Evolutionary conservation across 1,284 basidiomycete genomes (phyloP).

Genomic region (Ustilago hordei): DNA sequence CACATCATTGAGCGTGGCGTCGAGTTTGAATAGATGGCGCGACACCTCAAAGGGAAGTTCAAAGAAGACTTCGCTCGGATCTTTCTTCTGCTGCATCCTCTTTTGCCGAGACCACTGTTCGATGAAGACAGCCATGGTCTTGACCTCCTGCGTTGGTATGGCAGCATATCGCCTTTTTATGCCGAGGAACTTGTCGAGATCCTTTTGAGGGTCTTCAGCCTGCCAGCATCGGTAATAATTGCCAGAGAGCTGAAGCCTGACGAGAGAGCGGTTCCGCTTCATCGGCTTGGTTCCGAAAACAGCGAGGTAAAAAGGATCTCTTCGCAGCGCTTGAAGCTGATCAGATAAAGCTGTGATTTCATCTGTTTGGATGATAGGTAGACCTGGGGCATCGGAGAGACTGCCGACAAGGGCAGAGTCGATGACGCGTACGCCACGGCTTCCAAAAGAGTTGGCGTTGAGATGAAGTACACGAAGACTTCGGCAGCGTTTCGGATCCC

Average conservation of each 20-base stretch:
- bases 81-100: not conserved
- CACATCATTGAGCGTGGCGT: slow-evolving; percentile 24
- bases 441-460: slow-evolving; percentile 33
- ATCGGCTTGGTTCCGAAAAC: not conserved
- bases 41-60: slow-evolving; percentile 20
- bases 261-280: slow-evolving; percentile 7
- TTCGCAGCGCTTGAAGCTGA: not conserved
- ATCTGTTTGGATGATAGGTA: too few species aligned
- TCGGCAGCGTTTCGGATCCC: slow-evolving; percentile 29
- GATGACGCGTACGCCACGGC: slow-evolving; percentile 22
- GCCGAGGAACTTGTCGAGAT: slow-evolving; percentile 2
- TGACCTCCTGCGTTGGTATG: slow-evolving; percentile 8
- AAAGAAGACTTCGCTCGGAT: not conserved
- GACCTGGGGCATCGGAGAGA: too few species aligned
- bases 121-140: not conserved
- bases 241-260: slow-evolving; percentile 9
- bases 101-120: slow-evolving; percentile 8
- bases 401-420: slow-evolving; percentile 12
- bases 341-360: too few species aligned
- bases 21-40: slow-evolving; percentile 12
- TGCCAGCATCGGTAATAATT: slow-evolving; percentile 10
- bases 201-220: not conserved
- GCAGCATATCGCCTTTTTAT: slow-evolving; percentile 21
- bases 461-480: slow-evolving; percentile 14
- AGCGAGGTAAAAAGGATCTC: not conserved